Base-by-base conservation (phyloP, 495 filamentous ascomycete genomes). In the Hypoxylon trugodes region DNA sequence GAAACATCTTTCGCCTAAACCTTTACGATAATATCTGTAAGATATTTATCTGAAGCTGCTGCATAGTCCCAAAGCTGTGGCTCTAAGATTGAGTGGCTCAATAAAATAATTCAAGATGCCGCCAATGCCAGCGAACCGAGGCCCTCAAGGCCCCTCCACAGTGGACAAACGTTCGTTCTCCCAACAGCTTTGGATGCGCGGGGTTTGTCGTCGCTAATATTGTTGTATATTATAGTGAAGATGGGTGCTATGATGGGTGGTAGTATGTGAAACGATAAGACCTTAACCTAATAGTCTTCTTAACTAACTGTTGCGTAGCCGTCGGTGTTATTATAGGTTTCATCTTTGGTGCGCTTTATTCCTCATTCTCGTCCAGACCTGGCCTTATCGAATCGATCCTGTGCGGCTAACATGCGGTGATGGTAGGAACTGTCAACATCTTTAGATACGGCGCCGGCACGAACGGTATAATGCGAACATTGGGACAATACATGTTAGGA, bases 161-260 rank as follows among this genome's bases (percentile, higher is more conserved):
- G 86, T 93, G 67, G 93, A 98, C 73, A 98, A 98, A 78, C 87
- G 95, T 97, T 84, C 65, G 87, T 83, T 66, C 19, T 49, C 36
- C 54, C 50, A 13, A 21, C 41, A 33, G 6, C 10, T 18, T 13
- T 36, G 26, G 3, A 55, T 19, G 36, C 56, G 22, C 48, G 56
- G 66, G 73, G 65, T 80, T 73, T 65, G 50, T 40, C 8, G 21
- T 38, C 58, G 53, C 76, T 75, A 71, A 77, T 61, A 15, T 47
- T 10, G 12, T 26, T n/a, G 6, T 38, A 15, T 16, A 26, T 3
- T 33, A 72, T 64, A 98, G 95, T 94, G 77, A 97, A 96, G 82
- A 96, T 97, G 91, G 95, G 95, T 56, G 92, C 89, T 54, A 86
- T 98, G 89, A 96, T 98, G 91, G 95, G 95, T 58, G 91, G 92